These are phyloP conservation scores for Epichloe uncinata DNA, from an alignment of 2,329 filamentous ascomycete species.

Conservation along the genomic window DNA sequence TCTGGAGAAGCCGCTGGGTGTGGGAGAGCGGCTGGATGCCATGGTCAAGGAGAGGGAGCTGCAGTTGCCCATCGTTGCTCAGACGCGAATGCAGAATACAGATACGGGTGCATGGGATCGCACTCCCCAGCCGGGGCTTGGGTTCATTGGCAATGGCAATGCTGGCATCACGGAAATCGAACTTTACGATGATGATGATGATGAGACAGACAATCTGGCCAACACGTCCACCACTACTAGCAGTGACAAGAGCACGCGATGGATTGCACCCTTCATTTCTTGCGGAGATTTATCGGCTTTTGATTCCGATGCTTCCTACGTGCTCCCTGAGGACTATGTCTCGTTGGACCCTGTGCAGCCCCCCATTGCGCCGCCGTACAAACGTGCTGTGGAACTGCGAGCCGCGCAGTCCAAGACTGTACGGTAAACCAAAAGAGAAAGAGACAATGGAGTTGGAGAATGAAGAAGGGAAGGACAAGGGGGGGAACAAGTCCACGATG, in stretches of 20 bases:
- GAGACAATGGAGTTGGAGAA: neutral
- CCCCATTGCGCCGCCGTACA: slow-evolving; percentile 95
- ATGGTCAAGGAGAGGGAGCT: slow-evolving; percentile 32
- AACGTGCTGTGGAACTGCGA: slow-evolving; percentile 67
- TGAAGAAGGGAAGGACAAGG: neutral
- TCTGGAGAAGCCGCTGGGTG: slow-evolving; percentile 60
- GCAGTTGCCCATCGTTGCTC: slow-evolving; percentile 27
- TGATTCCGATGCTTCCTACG: slow-evolving; percentile 91
- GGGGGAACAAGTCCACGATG: neutral
- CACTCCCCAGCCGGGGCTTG: slow-evolving; percentile 8
- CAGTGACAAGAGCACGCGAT: slow-evolving; percentile 37
- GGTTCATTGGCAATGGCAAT: slow-evolving; percentile 11
- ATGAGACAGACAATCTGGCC: slow-evolving; percentile 13
- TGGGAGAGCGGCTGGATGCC: slow-evolving; percentile 39
- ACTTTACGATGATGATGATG: slow-evolving; percentile 31
- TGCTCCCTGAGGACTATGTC: slow-evolving; percentile 72
- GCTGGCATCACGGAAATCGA: slow-evolving; percentile 32
- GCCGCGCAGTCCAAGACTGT: slow-evolving; percentile 20
- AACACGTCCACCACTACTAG: slow-evolving; percentile 22
- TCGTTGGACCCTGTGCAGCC: slow-evolving; percentile 88
- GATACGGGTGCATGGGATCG: slow-evolving; percentile 30
- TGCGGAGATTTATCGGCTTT: slow-evolving; percentile 91
- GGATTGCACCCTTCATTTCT: slow-evolving; percentile 94
- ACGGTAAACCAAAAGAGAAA: slow-evolving; percentile 1
- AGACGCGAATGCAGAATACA: slow-evolving; percentile 32